These are phyloP conservation scores for Umbellularia californica DNA, from an alignment of 164 flowering plant species.

Conservation along the genomic window DNA sequence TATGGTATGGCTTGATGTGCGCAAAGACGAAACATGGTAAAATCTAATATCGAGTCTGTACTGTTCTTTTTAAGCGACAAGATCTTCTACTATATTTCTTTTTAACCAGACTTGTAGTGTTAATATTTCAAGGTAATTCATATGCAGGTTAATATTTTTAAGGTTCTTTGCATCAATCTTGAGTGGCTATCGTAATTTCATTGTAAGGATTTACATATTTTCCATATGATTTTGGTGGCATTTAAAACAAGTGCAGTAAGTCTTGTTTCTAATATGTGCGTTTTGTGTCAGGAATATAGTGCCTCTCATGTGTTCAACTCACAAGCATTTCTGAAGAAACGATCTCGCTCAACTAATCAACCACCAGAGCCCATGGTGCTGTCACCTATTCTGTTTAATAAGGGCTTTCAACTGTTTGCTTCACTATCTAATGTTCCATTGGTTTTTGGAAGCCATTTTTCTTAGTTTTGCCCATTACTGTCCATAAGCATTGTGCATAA, in stretches of 20 bases:
- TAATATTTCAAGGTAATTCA: not conserved
- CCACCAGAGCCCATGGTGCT: conserved; percentile 90
- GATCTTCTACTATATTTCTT: not conserved
- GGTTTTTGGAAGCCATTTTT: not conserved
- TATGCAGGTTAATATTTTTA: conserved; percentile 84
- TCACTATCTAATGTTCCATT: not conserved
- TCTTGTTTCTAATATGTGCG: not conserved
- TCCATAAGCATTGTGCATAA: not conserved
- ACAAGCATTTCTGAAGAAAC: conserved; percentile 94
- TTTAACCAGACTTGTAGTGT: not conserved
- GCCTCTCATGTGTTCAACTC: conserved; percentile 70
- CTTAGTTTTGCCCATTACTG: not conserved
- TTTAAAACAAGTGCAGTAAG: not conserved
- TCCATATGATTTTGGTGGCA: not conserved
- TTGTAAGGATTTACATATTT: conserved; percentile 47
- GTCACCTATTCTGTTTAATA: conserved; percentile 1
- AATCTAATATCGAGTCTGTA: not conserved
- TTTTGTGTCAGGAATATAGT: conserved; percentile 60
- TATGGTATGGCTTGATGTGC: not conserved
- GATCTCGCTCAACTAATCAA: conserved; percentile 80
- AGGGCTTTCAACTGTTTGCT: not conserved
- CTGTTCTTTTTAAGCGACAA: not conserved
- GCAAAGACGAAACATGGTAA: not conserved
- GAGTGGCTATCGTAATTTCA: conserved; percentile 95
- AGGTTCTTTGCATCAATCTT: conserved; percentile 87